These are phyloP conservation scores for Saussurea involucrata DNA, from an alignment of 129 eudicot genomes.

Conservation along the genomic window DNA sequence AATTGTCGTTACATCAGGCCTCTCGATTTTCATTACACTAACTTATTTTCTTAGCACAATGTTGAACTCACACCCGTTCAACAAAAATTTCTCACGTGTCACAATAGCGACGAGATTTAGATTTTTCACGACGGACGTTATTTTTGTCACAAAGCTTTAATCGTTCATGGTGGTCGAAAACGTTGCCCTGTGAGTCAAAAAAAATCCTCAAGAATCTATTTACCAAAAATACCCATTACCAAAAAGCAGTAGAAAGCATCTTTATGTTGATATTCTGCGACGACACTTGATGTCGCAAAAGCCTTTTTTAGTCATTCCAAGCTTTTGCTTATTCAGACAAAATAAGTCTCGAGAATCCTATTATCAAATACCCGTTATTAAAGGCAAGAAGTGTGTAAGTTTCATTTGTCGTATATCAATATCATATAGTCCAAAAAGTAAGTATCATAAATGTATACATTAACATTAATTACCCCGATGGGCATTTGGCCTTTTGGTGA, in stretches of 20 bases:
- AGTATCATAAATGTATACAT: not conserved
- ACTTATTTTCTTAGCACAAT: not conserved
- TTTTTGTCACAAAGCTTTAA: not conserved
- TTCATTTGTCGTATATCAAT: too few species aligned
- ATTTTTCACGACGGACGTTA: not conserved
- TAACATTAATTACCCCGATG: too few species aligned
- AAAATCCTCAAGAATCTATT: not conserved
- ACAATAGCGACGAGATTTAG: not conserved
- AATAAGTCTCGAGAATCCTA: constrained; percentile 7
- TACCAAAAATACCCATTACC: not conserved
- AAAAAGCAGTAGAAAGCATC: not conserved
- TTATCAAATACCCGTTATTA: not conserved
- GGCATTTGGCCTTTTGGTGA: not conserved
- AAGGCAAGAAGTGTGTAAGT: not conserved
- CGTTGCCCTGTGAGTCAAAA: not conserved
- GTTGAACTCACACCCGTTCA: not conserved
- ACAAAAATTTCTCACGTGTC: not conserved
- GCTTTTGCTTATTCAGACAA: not conserved
- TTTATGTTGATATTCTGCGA: not conserved
- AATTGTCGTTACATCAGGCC: not conserved
- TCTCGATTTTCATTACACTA: too few species aligned
- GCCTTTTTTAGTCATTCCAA: not conserved
- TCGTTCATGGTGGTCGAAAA: not conserved
- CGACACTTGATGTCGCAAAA: not conserved
- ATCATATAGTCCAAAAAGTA: too few species aligned